Evolutionary conservation across 164 flowering plant species (phyloP).

Genomic region (Dillenia turbinata): DNA sequence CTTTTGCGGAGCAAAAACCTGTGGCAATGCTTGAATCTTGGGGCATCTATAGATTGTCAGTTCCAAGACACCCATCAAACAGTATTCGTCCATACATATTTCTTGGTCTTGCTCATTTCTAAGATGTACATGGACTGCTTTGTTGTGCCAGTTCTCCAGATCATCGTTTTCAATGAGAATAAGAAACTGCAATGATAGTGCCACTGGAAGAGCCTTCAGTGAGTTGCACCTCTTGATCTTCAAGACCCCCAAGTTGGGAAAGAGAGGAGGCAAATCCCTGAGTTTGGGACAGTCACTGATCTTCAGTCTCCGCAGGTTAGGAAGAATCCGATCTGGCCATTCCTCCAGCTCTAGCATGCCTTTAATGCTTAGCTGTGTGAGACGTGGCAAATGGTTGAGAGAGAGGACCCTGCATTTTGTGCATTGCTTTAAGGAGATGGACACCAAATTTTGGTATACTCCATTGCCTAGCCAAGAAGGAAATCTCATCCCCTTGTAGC

Average conservation of each 20-base stretch:
- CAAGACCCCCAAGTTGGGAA: slow-evolving; percentile 4
- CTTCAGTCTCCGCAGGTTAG: slow-evolving; percentile 1
- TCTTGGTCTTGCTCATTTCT: neutral
- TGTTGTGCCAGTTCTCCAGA: slow-evolving; percentile 16
- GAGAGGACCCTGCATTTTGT: no score
- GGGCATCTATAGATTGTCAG: slow-evolving; percentile 13
- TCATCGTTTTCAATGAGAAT: slow-evolving; percentile 17
- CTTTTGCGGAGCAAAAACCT: slow-evolving; percentile 6
- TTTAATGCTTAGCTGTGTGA: no score
- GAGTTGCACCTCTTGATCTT: slow-evolving; percentile 15
- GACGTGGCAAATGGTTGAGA: no score
- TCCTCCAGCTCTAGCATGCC: no score
- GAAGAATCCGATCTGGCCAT: neutral
- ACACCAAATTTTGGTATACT: no score
- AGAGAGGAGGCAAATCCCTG: neutral
- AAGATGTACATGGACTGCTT: neutral
- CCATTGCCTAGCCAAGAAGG: no score
- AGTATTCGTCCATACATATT: no score
- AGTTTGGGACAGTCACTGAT: neutral
- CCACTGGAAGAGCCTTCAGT: slow-evolving; percentile 12
- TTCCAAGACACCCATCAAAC: slow-evolving; percentile 3
- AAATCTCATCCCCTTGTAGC: no score
- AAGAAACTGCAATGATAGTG: slow-evolving; percentile 1
- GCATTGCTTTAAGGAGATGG: no score
- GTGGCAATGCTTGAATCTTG: slow-evolving; percentile 2